A percentile compares a stretch with the other conserved stretches of the same genome.
Evolutionary conservation across 2,329 filamentous ascomycete genomes (phyloP).

Genomic region (Cercospora zeae-maydis): DNA sequence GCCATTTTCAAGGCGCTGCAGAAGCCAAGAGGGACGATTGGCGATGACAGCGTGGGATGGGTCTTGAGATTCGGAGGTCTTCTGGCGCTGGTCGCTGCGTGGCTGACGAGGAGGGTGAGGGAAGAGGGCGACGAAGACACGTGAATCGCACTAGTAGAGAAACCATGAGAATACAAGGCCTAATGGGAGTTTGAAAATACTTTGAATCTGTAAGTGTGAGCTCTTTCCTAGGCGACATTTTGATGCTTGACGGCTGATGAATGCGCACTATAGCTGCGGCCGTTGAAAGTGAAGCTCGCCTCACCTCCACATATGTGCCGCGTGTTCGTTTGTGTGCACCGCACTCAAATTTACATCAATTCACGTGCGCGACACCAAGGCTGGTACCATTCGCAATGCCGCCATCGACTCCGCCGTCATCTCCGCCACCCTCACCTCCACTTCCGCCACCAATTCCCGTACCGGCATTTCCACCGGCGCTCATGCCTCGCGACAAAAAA

Average conservation of each 20-base stretch:
- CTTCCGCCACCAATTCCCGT: too few species aligned
- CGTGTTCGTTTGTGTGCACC: too few species aligned
- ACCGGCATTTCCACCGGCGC: too few species aligned
- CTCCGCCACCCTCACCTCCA: too few species aligned
- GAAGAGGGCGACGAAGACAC: constrained; percentile 21
- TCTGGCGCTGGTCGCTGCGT: constrained; percentile 70
- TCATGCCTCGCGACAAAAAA: not conserved
- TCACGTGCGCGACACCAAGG: too few species aligned
- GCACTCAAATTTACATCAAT: too few species aligned
- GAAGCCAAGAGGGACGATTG: constrained; percentile 78
- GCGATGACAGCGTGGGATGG: constrained; percentile 82
- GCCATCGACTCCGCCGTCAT: too few species aligned
- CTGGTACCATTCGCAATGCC: too few species aligned
- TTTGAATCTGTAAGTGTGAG: too few species aligned
- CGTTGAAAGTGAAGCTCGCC: not conserved
- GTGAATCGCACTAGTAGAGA: constrained; percentile 10
- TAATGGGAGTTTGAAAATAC: not conserved
- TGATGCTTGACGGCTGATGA: too few species aligned
- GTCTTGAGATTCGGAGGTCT: constrained; percentile 80
- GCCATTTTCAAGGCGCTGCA: constrained; percentile 81
- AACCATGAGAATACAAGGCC: not conserved
- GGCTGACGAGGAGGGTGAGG: constrained; percentile 18
- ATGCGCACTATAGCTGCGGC: too few species aligned
- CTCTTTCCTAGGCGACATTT: too few species aligned
- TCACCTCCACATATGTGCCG: not conserved